Base-by-base conservation (phyloP, 306 rosid genomes). In the Astragalus glycyphyllos region DNA sequence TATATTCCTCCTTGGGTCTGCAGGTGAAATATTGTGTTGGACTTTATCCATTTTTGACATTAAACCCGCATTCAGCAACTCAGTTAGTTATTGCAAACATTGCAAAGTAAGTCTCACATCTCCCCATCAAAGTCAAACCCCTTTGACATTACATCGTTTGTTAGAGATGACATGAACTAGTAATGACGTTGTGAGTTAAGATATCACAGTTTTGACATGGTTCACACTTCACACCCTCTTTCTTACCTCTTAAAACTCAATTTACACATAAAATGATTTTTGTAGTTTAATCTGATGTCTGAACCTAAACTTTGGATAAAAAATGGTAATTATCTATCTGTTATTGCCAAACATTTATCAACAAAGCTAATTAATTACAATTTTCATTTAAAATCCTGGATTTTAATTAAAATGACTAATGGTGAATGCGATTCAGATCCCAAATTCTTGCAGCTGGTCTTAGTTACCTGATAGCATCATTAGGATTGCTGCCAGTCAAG, bases 11-110 rank as follows among this genome's bases (percentile, higher is more conserved):
- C 59, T 53, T 70, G 72, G 68, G n/a, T 46, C 73, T 73, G 69
- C 71, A 94, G 98, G 96, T 91, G 76, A 81, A 75, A 68, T 87
- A 69, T 80, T 90, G 86, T 57, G 44, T 87, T 56, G 96, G 88
- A 50, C 82, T 90, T 38, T 86, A 90, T 84, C 97, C 98, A n/a
- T 94, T 94, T 89, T 77, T 94, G 87, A 82, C 86, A 6, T 59
- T 89, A 68, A 85, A 94, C 79, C 68, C 41, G 35, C 69, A 82
- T 31, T 90, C 96, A 15, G 59, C 11, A 71, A 35, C 72, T 45
- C 98, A 94, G 69, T 17, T 69, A 60, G 4, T 78, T 54, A 87
- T 89, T 23, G 73, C 72, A 65, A 89, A 84, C 79, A 65, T 78
- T 77, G 70, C 85, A 13, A 77, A 34, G 97, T 94, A 79, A 74